Base-by-base conservation (phyloP, 768 basidiomycete species). In the Phlebiopsis gigantea region DNA sequence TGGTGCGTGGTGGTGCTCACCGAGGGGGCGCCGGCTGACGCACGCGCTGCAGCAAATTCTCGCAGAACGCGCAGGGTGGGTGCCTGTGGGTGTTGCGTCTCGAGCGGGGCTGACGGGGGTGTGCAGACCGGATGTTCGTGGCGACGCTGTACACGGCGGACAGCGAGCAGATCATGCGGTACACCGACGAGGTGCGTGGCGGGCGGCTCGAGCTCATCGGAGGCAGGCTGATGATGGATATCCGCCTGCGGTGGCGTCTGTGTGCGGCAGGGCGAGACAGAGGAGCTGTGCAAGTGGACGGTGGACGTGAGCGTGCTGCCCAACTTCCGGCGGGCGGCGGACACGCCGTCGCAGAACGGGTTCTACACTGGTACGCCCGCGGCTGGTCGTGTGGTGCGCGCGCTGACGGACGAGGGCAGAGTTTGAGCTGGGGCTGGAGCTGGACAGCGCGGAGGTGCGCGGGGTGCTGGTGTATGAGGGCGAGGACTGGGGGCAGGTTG, bases 361-460 rank as follows among this genome's bases (percentile, higher is more conserved):
- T 93, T 92, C 71, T 93, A 89, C 65, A 90, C 88, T 50, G 90
- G 88, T 87, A 61, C 58, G 78, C 39, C 19, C n/a, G 21, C 34
- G 24, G 24, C 26, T 47, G 22, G 6, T 12, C 14, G 12, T n/a
- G 12, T 44, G 14, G 15, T 21, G 31, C 39, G 25, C 31, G 14
- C 10, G 50, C 24, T 39, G 29, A 34, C 29, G 30, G 31, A 5
- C 14, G 31, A 2, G 31, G 4, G 34, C 45, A 90, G 89, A 92
- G 67, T 93, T 92, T 62, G 90, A 92, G 68, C 80, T 93, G 2
- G 90, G 86, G 7, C 72, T 93, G 58, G 90, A 90, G 71, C 72
- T 93, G 64, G 90, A 93, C 68, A 90, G 89, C 61, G 89, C 86
- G 55, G 90, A 93, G 73, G 89, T 93, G 64, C 85, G 91, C 56